Percentiles rank a stretch among this genome's conserved stretches.
Evolutionary conservation across 768 basidiomycete species (phyloP).

Genomic region (Ramaria sp.): DNA sequence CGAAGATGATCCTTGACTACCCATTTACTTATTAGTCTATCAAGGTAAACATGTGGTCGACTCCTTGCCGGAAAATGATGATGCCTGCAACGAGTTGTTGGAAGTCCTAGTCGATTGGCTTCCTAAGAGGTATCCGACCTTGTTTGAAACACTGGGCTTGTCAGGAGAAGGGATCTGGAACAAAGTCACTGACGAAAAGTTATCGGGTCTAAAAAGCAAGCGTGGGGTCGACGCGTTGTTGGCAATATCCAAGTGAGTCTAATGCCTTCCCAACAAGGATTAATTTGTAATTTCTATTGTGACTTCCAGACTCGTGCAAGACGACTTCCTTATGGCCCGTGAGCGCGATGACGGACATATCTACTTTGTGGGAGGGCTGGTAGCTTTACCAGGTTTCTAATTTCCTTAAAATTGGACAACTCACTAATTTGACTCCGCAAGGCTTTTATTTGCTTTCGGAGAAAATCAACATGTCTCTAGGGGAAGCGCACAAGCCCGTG

Average conservation of each 20-base stretch:
- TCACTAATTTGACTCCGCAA: constrained; percentile 2
- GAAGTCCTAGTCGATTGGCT: constrained; percentile 47
- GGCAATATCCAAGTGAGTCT: constrained; percentile 18
- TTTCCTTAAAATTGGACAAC: neutral
- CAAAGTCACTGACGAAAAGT: constrained; percentile 19
- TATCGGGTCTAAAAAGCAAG: constrained; percentile 7
- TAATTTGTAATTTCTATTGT: neutral
- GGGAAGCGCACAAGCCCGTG: constrained; percentile 19
- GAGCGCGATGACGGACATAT: constrained; percentile 25
- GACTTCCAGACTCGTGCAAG: constrained; percentile 20
- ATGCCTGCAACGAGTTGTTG: constrained; percentile 40
- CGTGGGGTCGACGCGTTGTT: constrained; percentile 20
- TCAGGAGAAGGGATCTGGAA: constrained; percentile 18
- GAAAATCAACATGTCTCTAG: constrained; percentile 21
- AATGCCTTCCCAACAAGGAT: neutral
- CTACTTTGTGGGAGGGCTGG: constrained; percentile 25
- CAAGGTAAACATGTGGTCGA: constrained; percentile 31
- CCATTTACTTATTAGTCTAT: neutral
- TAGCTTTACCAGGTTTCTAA: constrained; percentile 21
- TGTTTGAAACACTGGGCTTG: constrained; percentile 25
- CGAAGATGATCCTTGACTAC: neutral
- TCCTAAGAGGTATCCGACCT: constrained; percentile 43
- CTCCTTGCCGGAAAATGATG: constrained; percentile 36
- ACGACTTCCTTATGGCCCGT: constrained; percentile 26
- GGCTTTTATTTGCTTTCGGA: constrained; percentile 24